Base-by-base conservation (phyloP, 495 filamentous ascomycete species). In the Friedmanniomyces simplex region DNA sequence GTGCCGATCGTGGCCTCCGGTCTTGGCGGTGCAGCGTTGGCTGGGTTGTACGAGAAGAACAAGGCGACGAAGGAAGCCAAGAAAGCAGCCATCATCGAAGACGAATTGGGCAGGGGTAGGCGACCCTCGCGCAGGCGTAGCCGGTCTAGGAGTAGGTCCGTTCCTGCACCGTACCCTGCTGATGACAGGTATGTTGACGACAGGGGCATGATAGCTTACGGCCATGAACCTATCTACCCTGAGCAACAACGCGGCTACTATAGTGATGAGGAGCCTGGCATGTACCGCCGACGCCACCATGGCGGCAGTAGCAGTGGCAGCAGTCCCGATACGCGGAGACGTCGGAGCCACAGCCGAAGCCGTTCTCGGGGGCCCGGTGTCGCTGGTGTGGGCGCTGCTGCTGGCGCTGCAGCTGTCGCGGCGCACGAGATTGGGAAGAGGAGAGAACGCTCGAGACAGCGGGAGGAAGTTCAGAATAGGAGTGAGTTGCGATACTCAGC, bases 41-140 rank as follows among this genome's bases (percentile, higher is more conserved):
- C 86, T 63, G 88, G 87, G 41, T 66, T 95, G 14, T 95, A 90
- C 67, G 88, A 96, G 72, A 84, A 77, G 59, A 77, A 80, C 26
- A 84, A 88, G 69, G 81, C 79, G 21, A 82, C 79, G 60, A 81
- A 86, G 63, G 80, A 86, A 58, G 78, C 78, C 52, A 75, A 79
- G 56, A 73, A 75, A 72, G 64, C 37, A 64, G 75, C 69, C 69
- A 59, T 62, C 74, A 75, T 48, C 71, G 69, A 58, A 66, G 72
- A 51, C 68, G 70, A 76, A 77, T 53, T 82, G 74, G 64, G 73
- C 45, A 60, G 60, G 79, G 73, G 73, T 79, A 73, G 79, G 74
- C 18, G 49, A 32, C 14, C 39, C 39, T 43, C 39, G 5, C 72
- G 88, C 86, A 59, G 77, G 79, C 41, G 60, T n/a, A 63, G 61